Evolutionary conservation across 2,329 filamentous ascomycete species (phyloP), one percentile per base, ranked within the genome.

Genomic region (Botrytis sinoallii): DNA sequence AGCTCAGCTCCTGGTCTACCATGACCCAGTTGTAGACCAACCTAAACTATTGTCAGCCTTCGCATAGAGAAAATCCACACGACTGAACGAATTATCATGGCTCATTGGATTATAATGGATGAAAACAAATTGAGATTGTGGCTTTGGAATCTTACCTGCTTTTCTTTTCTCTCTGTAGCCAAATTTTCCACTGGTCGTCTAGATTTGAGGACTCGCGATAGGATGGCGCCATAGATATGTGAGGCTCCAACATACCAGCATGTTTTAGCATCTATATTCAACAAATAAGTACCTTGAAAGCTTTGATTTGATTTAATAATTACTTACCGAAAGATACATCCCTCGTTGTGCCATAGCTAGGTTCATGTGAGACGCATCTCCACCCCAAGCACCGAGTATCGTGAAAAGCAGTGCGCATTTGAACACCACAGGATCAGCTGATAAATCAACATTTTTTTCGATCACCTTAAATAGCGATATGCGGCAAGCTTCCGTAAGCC

Each of bases 291-390:
- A 66, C 4, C 52, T 57, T 14, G 44, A 42, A 22, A 52, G 38
- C 6, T 66, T 35, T 25, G 20, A 44, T 66, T 35, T 25, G 20
- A 44, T 52, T 10, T 38, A 55, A 22, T 63, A 1, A 40, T 42
- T 44, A 79, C 85, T 83, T 78, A 88, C 86, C 74, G 90, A 87
- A 74, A 92, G 86, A 80, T 93, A 93, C 89, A 92, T 92, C 73
- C 89, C 89, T 66, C 90, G 86, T 81, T 92, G 91, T 44, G 91
- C 90, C 89, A 92, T 92, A 60, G 90, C 88, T 76, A 92, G 92
- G 78, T 93, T 90, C 90, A 92, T 93, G 76, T 92, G 89, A 90
- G 91, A 92, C 82, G 92, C 92, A 81, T 93, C 91, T 64, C 91
- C 91, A 79, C 90, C 91, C 91, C 91, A 93, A 1, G 89, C 89